These are phyloP conservation scores for Rehmannia glutinosa DNA, from an alignment of 257 asterid genomes.

Conservation along the genomic window DNA sequence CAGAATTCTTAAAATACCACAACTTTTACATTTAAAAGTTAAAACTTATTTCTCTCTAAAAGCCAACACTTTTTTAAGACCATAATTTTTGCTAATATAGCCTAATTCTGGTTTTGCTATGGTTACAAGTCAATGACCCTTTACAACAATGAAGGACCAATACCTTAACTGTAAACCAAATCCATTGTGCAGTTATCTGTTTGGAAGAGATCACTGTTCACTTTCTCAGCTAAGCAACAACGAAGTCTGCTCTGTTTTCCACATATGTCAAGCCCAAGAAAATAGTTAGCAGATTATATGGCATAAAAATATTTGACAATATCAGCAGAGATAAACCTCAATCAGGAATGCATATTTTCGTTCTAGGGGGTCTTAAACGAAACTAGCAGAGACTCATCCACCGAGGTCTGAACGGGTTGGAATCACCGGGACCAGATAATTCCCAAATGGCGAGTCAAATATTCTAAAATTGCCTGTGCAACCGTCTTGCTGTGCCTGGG, in stretches of 20 bases:
- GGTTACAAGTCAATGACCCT: neutral
- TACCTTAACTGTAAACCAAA: neutral
- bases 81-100: constrained; percentile 38
- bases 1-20: neutral
- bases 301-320: neutral
- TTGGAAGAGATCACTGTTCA: neutral
- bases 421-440: constrained; percentile 71
- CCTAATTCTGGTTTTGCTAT: neutral
- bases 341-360: neutral
- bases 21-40: neutral
- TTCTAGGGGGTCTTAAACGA: neutral
- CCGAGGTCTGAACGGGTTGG: constrained; percentile 70
- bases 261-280: neutral
- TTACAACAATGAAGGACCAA: neutral
- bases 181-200: neutral
- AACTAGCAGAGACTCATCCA: constrained; percentile 19
- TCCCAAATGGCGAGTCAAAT: constrained; percentile 66
- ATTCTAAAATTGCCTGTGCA: constrained; percentile 55
- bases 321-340: neutral
- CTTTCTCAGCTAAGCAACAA: too few relatives aligned
- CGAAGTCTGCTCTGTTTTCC: neutral
- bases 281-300: neutral
- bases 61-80: neutral
- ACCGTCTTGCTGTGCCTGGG: constrained; percentile 62
- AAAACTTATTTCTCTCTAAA: neutral